Evolutionary conservation across 352 stramenopile genomes (phyloP), one percentile per base, ranked within the genome.

Genomic region (Phytophthora ramorum): DNA sequence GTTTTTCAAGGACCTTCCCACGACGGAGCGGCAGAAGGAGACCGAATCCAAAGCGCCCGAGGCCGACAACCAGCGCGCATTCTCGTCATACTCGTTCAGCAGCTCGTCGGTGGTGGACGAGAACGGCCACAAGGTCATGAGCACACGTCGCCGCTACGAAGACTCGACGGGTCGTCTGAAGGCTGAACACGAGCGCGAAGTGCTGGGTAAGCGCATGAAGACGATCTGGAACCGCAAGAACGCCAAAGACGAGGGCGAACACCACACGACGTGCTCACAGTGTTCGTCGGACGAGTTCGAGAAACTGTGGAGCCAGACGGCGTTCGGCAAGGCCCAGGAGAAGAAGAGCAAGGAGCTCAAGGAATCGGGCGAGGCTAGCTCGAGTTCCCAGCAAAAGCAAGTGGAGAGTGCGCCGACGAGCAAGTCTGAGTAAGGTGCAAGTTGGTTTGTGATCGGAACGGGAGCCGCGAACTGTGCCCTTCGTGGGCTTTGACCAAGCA

Each of bases 151-250:
- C 28, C 87, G 86, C 66, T 96, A 96, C 62, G 86, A 94, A 48
- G 87, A 96, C 66, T 93, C 87, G 58, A 84, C 65, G 6, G 88
- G 86, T 1, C 84, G 85, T 10, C 58, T 96, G 51, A 96, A 96
- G 77, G 88, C 86, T 2, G 71, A 91, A 41, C 88, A 96, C 58
- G 85, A 96, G 60, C 85, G 88, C n/a, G 72, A 92, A 30, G 56
- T 94, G 7, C 57, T 78, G 7, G 83, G 73, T 10, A 84, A 85
- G 44, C 73, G 69, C 5, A n/a, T 94, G 28, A 83, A 89, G 75
- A 90, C 75, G n/a, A 66, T 86, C n/a, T 96, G 88, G 88, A 89
- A 78, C 67, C 83, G 82, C 63, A 73, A 85, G 63, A 53, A 70
- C 59, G 81, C 73, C 53, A 70, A 92, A 22, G 87, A 93, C 37